Percentiles rank a stretch among this genome's conserved stretches.
Evolutionary conservation across 2,329 filamentous ascomycete genomes (phyloP).

Genomic region (Epichloe bromicola): DNA sequence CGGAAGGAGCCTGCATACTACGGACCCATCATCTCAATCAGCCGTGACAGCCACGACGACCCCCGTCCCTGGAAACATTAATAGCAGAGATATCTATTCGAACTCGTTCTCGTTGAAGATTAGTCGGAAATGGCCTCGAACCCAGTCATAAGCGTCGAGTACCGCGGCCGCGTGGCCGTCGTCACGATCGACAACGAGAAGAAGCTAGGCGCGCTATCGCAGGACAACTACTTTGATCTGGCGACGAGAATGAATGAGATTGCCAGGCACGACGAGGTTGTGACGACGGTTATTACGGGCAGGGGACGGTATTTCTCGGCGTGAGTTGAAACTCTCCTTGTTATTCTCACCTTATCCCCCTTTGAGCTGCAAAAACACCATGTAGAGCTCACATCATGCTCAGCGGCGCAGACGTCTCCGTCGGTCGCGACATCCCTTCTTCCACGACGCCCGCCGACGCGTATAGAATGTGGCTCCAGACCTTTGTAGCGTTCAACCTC

Average conservation of each 20-base stretch:
- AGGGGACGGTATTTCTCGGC: conserved; percentile 82
- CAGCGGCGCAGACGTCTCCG: conserved; percentile 68
- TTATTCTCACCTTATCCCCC: not conserved
- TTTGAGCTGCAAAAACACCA: too few relatives aligned
- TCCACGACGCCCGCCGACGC: conserved; percentile 25
- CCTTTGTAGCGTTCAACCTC: conserved; percentile 75
- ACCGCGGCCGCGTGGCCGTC: conserved; percentile 40
- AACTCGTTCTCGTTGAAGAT: too few relatives aligned
- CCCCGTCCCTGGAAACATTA: not conserved
- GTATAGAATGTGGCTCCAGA: conserved; percentile 46
- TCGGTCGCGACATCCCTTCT: conserved; percentile 28
- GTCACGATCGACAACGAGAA: conserved; percentile 75
- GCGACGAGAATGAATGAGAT: conserved; percentile 63
- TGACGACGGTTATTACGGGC: conserved; percentile 71
- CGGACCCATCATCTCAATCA: too few relatives aligned
- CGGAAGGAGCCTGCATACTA: too few relatives aligned
- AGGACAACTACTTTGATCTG: conserved; percentile 64
- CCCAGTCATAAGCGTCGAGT: conserved; percentile 23
- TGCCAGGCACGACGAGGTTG: conserved; percentile 65
- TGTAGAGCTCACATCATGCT: too few relatives aligned
- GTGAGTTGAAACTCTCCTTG: conserved; percentile 35
- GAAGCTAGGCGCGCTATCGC: conserved; percentile 76
- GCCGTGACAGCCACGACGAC: too few relatives aligned
- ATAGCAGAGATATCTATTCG: too few relatives aligned
- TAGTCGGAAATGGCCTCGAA: too few relatives aligned